A percentile compares a stretch with the other conserved stretches of the same genome.
Conservation (phyloP, 257 asterid genomes). For the Penstemon barbatus region DNA sequence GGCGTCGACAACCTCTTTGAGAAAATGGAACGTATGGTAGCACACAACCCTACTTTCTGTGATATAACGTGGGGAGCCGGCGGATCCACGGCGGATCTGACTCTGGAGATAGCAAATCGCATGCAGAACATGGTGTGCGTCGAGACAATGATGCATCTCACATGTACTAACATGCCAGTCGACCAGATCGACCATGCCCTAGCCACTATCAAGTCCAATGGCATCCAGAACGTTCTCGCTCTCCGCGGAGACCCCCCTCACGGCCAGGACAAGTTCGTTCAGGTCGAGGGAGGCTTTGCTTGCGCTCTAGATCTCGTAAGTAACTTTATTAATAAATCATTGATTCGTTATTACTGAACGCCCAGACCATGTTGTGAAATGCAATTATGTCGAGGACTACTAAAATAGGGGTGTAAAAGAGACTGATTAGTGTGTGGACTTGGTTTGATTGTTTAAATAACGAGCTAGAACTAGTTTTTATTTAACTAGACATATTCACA, state of each 20-base stretch:
- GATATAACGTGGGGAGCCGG: constrained; percentile 99
- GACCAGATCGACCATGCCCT: constrained; percentile 97
- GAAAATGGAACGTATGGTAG: constrained; percentile 97
- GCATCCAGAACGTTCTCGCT: constrained; percentile 93
- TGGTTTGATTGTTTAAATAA: too few species aligned
- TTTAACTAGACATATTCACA: too few species aligned
- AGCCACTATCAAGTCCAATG: constrained; percentile 64
- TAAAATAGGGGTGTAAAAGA: too few species aligned
- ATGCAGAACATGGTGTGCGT: constrained; percentile 99
- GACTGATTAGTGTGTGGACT: too few species aligned
- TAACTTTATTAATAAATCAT: neutral
- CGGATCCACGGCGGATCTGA: constrained; percentile 98
- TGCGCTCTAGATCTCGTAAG: constrained; percentile 96
- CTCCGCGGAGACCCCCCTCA: constrained; percentile 98
- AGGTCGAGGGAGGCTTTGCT: constrained; percentile 94
- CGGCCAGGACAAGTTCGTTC: constrained; percentile 96
- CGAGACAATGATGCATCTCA: constrained; percentile 98
- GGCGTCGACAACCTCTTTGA: constrained; percentile 96
- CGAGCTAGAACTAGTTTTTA: too few species aligned
- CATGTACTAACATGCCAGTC: constrained; percentile 97
- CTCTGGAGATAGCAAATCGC: constrained; percentile 90
- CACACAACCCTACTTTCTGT: constrained; percentile 81
- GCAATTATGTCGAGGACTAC: too few species aligned
- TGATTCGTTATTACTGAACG: too few species aligned
- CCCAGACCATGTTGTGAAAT: too few species aligned